These are phyloP conservation scores for Fusarium marasasianum DNA, from an alignment of 2,329 filamentous ascomycete species.

Conservation along the genomic window DNA sequence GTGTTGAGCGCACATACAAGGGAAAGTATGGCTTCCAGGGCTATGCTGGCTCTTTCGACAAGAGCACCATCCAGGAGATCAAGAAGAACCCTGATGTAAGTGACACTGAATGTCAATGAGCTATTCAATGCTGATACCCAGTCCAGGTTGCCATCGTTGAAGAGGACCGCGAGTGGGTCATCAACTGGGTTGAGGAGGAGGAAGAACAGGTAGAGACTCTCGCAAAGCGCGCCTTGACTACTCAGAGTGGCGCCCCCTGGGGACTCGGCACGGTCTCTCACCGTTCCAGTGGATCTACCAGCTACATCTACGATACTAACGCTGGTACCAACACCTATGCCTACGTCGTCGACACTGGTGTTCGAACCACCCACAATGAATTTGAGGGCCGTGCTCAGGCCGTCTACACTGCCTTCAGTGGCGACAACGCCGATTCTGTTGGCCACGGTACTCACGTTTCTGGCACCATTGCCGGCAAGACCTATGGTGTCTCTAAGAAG, in stretches of 20 bases:
- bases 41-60: slow-evolving; percentile 56
- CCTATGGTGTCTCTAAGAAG: slow-evolving; percentile 56
- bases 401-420: slow-evolving; percentile 41
- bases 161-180: slow-evolving; percentile 43
- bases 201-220: slow-evolving; percentile 19
- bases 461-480: slow-evolving; percentile 49
- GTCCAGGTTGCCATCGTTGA: slow-evolving; percentile 45
- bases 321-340: slow-evolving; percentile 60
- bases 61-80: slow-evolving; percentile 53
- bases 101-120: neutral
- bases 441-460: slow-evolving; percentile 57
- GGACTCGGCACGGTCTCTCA: slow-evolving; percentile 48
- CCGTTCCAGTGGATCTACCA: slow-evolving; percentile 36
- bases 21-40: slow-evolving; percentile 49
- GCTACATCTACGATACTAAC: slow-evolving; percentile 61
- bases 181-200: slow-evolving; percentile 36
- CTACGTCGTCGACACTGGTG: slow-evolving; percentile 72
- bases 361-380: slow-evolving; percentile 62
- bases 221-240: slow-evolving; percentile 42
- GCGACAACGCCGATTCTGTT: slow-evolving; percentile 42
- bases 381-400: slow-evolving; percentile 61
- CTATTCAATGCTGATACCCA: neutral
- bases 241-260: slow-evolving; percentile 46
- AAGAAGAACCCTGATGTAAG: slow-evolving; percentile 55
- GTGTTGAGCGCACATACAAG: slow-evolving; percentile 46